These are phyloP conservation scores for Malus asiatica DNA, from an alignment of 306 rosid species.

Conservation along the genomic window DNA sequence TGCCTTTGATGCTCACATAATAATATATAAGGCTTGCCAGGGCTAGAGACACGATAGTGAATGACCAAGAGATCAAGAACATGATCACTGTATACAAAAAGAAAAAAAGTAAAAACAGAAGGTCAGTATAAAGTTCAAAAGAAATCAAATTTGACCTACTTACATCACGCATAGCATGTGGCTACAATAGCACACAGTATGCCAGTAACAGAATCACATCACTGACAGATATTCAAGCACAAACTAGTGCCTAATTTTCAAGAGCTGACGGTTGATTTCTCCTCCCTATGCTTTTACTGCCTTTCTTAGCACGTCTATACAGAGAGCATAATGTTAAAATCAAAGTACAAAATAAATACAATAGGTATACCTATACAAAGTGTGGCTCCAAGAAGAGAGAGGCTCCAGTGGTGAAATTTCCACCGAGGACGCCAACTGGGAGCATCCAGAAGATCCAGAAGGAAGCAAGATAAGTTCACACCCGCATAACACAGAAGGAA, in stretches of 20 bases:
- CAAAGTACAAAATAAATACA: background rate
- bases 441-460: constrained; percentile 96
- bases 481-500: constrained; percentile 93
- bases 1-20: constrained; percentile 90
- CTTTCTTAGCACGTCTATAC: background rate
- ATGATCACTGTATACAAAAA: constrained; percentile 71
- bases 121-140: constrained; percentile 6
- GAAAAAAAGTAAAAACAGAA: constrained; percentile 16
- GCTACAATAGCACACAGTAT: background rate
- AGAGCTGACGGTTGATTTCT: background rate
- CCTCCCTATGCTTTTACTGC: background rate
- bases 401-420: constrained; percentile 98
- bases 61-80: constrained; percentile 99
- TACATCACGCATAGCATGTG: background rate
- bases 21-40: constrained; percentile 97
- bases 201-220: background rate
- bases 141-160: constrained; percentile 8
- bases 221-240: background rate
- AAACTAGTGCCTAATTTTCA: background rate
- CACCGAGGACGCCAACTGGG: constrained; percentile 99
- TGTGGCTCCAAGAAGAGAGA: constrained; percentile 89
- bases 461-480: constrained; percentile 99
- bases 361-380: constrained; percentile 68
- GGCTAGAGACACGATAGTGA: constrained; percentile 87
- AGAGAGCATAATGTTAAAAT: constrained; percentile 2